Conservation (phyloP, 805 yeast genomes). For the Wickerhamiella spandovensis region DNA sequence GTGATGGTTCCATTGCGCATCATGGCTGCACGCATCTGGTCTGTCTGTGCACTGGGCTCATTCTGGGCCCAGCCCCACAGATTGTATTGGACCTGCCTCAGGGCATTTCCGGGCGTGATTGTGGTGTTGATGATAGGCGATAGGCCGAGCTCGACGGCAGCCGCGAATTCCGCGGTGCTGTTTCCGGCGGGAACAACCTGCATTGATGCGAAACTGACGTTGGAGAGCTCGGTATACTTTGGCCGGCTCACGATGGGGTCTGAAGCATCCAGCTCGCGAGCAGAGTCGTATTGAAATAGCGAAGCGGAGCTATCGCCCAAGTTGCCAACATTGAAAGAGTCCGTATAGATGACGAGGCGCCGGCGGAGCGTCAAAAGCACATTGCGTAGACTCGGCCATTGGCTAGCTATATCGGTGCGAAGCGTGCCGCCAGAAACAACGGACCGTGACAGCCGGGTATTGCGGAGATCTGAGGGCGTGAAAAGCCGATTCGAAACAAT, state of each 20-base stretch:
- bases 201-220: not conserved
- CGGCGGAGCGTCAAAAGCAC: slow-evolving; percentile 7
- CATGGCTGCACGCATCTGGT: slow-evolving; percentile 10
- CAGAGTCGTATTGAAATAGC: not conserved
- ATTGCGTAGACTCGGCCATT: slow-evolving; percentile 14
- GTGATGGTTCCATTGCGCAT: slow-evolving; percentile 10
- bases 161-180: slow-evolving; percentile 3
- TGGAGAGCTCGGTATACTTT: not conserved
- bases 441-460: not conserved
- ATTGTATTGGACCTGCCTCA: slow-evolving; percentile 17
- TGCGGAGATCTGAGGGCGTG: slow-evolving; percentile 6
- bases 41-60: slow-evolving; percentile 33
- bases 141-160: slow-evolving; percentile 39
- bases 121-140: slow-evolving; percentile 47
- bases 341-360: slow-evolving; percentile 9
- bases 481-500: slow-evolving; percentile 9
- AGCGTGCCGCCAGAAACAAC: not conserved
- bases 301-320: not conserved
- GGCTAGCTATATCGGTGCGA: not conserved
- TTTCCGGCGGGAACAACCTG: not conserved
- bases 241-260: not conserved
- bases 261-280: not conserved
- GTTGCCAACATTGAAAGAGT: not conserved
- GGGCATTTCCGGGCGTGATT: slow-evolving; percentile 7
- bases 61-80: slow-evolving; percentile 64